Percentiles rank a stretch among this genome's conserved stretches.
phyloP scores from a whole-genome alignment of 768 basidiomycete genomes.

The Agrocybe chaxingu region DNA sequence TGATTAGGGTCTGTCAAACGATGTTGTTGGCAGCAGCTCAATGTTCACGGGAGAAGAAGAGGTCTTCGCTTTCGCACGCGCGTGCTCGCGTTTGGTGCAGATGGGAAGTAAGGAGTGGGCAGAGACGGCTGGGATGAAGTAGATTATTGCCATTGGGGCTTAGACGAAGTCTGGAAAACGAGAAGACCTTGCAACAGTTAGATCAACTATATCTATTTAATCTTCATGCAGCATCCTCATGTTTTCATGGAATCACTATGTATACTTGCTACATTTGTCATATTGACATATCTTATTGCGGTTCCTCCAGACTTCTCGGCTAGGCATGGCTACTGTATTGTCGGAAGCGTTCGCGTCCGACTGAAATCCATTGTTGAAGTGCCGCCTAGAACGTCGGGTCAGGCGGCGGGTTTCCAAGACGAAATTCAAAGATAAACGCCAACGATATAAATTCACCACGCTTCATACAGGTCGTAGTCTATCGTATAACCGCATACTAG shows the following conservation, averaged over 20 bases:
- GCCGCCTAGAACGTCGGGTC: too few species aligned
- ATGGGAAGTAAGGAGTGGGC: conserved; percentile 92
- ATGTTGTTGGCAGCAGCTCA: conserved; percentile 76
- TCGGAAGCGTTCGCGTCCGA: too few species aligned
- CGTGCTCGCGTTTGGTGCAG: conserved; percentile 81
- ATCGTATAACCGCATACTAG: neutral
- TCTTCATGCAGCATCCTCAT: too few species aligned
- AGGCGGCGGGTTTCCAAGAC: too few species aligned
- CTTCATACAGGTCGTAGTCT: neutral
- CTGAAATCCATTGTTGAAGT: too few species aligned
- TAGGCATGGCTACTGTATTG: too few species aligned
- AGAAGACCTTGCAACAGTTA: neutral
- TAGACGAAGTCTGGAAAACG: neutral
- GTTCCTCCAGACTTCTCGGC: too few species aligned
- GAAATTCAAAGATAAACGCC: too few species aligned
- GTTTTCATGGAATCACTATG: too few species aligned
- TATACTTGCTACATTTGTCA: too few species aligned
- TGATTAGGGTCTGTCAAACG: conserved; percentile 69
- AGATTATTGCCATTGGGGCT: neutral
- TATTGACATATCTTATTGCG: too few species aligned
- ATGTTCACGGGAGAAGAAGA: conserved; percentile 98
- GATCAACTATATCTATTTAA: neutral
- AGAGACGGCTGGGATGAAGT: conserved; percentile 39
- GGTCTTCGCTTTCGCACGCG: conserved; percentile 94
- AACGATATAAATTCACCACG: too few species aligned